Evolutionary conservation across 192 early-diverging fungal genomes (phyloP).

Genomic region (Mortierella alpina): DNA sequence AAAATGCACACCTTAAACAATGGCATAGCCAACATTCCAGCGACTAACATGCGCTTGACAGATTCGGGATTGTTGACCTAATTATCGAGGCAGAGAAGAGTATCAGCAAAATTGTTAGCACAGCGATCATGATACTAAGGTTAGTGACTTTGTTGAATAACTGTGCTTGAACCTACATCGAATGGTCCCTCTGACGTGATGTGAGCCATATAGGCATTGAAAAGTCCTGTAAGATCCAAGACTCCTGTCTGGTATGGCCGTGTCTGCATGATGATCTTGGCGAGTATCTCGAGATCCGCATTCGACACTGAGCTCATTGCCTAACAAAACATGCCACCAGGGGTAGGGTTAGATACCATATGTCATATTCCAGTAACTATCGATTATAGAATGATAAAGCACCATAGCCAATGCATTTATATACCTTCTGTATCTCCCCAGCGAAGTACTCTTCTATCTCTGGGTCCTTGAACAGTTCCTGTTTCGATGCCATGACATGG

Average conservation of each 20-base stretch:
- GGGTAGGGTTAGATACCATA: too few species aligned
- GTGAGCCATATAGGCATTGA: conserved; percentile 23
- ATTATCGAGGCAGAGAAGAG: neutral
- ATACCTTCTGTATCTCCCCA: conserved; percentile 45
- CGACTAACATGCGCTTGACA: conserved; percentile 35
- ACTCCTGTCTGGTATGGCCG: conserved; percentile 26
- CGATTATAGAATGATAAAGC: neutral
- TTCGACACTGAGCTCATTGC: conserved; percentile 44
- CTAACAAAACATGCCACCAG: conserved; percentile 1
- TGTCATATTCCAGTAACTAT: too few species aligned
- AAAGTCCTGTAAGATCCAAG: conserved; percentile 23
- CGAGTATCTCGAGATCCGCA: conserved; percentile 30
- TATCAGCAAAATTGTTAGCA: neutral
- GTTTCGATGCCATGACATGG: conserved; percentile 25
- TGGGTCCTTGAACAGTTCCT: conserved; percentile 25
- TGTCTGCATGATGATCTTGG: conserved; percentile 50
- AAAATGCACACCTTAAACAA: conserved; percentile 36
- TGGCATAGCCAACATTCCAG: conserved; percentile 36
- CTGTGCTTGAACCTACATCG: conserved; percentile 10
- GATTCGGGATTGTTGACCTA: conserved; percentile 33
- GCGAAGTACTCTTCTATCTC: conserved; percentile 42
- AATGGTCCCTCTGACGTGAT: conserved; percentile 39
- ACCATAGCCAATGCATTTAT: neutral
- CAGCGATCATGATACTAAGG: neutral
- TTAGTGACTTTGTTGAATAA: neutral